phyloP scores from a whole-genome alignment of 1,139 yeast species.

The Arxiozyma slooffiae region DNA sequence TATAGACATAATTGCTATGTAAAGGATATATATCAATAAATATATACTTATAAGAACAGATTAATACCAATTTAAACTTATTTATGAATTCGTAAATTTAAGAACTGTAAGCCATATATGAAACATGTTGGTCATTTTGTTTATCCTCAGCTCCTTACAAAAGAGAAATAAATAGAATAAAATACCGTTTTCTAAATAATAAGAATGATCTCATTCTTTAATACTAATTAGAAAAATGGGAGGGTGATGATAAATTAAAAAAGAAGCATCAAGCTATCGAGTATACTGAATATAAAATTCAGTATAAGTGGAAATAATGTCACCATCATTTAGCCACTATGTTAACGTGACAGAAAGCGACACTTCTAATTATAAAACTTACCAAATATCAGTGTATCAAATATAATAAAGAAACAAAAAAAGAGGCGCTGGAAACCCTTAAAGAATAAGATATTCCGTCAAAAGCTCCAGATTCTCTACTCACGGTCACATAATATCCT shows the following conservation, averaged over 20 bases:
- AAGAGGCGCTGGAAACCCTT: not conserved
- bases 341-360: slow-evolving; percentile 82
- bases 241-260: slow-evolving; percentile 24
- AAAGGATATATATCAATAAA: not conserved
- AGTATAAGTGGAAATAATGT: slow-evolving; percentile 6
- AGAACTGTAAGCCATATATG: too few species aligned
- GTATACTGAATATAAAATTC: not conserved
- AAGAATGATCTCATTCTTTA: slow-evolving; percentile 30
- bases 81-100: too few species aligned
- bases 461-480: not conserved
- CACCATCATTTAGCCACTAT: slow-evolving; percentile 5
- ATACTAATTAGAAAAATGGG: slow-evolving; percentile 10
- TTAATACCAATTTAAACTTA: too few species aligned
- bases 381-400: slow-evolving; percentile 5
- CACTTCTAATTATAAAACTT: slow-evolving; percentile 40
- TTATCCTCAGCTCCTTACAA: too few species aligned
- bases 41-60: too few species aligned
- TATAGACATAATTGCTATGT: not conserved
- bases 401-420: not conserved
- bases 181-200: slow-evolving; percentile 5
- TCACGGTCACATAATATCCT: not conserved
- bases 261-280: slow-evolving; percentile 86
- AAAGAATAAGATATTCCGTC: not conserved
- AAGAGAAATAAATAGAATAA: too few species aligned
- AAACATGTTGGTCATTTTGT: too few species aligned